A percentile compares a stretch with the other conserved stretches of the same genome.
Evolutionary conservation across 192 early-diverging fungal genomes (phyloP).

Genomic region (Borealophlyctis nickersoniae): DNA sequence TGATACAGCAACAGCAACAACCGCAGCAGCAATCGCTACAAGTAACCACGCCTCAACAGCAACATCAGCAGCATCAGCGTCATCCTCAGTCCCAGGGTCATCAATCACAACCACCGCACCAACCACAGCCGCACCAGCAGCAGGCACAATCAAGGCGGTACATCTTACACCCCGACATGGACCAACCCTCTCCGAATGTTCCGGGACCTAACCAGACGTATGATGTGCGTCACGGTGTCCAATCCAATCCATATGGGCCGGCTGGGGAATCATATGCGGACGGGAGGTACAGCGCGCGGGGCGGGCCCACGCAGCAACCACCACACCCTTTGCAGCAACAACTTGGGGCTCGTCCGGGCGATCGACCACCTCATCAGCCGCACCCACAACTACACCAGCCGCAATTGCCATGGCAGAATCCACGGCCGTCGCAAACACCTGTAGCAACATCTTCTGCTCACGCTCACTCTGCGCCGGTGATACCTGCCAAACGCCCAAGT

Average conservation of each 20-base stretch:
- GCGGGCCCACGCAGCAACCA: neutral
- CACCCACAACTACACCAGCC: conserved; percentile 24
- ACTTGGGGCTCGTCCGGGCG: neutral
- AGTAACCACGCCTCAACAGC: conserved; percentile 1
- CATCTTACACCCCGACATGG: neutral
- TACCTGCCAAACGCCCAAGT: conserved; percentile 16
- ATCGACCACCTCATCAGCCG: neutral
- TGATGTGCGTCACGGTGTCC: neutral
- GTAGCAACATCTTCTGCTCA: neutral
- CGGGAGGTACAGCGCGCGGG: neutral
- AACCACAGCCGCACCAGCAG: neutral
- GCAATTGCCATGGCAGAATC: neutral
- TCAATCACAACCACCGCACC: neutral
- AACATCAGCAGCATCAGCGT: conserved; percentile 6
- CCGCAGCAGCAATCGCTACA: conserved; percentile 16
- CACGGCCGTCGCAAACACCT: neutral
- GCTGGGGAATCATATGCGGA: neutral
- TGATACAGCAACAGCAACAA: conserved; percentile 12
- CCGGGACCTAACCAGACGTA: neutral
- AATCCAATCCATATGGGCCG: neutral
- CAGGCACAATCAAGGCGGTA: neutral
- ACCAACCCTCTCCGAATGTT: neutral
- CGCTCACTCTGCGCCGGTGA: neutral
- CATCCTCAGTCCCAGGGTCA: neutral
- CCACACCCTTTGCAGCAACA: neutral